Evolutionary conservation across 768 basidiomycete genomes (phyloP), one percentile per base, ranked within the genome.

Genomic region (Coprinopsis marcescibilis): DNA sequence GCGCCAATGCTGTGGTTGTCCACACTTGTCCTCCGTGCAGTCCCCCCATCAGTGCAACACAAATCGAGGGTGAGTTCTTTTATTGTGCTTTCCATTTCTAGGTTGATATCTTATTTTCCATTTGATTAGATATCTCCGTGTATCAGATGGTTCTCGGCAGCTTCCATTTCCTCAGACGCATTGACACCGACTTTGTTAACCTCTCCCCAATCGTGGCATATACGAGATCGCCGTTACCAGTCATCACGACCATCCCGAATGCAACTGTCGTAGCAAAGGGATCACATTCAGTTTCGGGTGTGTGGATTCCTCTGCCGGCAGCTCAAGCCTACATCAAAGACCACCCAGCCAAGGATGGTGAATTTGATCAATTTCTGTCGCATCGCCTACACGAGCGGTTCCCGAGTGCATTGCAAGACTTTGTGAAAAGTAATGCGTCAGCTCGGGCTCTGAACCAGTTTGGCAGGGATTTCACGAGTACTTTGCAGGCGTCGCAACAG

Each of bases 151-250:
- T 65, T 43, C 70, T 87, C 8, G 79, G 76, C 32, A 61, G 72
- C 6, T 68, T 69, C 42, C 65, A 73, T 25, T 68, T 88, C 38
- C 64, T 87, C 52, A 79, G 86, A 55, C 80, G 86, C 52, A 79
- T 87, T 45, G 85, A 88, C 64, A 84, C 84, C 26, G 83, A 85
- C 57, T 88, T 83, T 54, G 84, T 88, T 55, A 84, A 88, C 60
- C 69, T 87, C 37, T 74, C 81, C 34, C 72, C 77, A 17, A 75
- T 85, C 39, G 60, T 75, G 3, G 42, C 37, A 24, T 65, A 60
- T 50, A 32, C 32, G 12, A n/a, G 43, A 24, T 17, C 30, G 4
- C 48, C 48, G 21, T 25, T 43, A 30, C 70, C 67, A 14, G 53
- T 63, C 32, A 60, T 68, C 50, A 56, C 63, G 57, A 51, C 69